Base-by-base conservation (phyloP, 768 basidiomycete genomes). In the Coprinopsis strossmayeri region DNA sequence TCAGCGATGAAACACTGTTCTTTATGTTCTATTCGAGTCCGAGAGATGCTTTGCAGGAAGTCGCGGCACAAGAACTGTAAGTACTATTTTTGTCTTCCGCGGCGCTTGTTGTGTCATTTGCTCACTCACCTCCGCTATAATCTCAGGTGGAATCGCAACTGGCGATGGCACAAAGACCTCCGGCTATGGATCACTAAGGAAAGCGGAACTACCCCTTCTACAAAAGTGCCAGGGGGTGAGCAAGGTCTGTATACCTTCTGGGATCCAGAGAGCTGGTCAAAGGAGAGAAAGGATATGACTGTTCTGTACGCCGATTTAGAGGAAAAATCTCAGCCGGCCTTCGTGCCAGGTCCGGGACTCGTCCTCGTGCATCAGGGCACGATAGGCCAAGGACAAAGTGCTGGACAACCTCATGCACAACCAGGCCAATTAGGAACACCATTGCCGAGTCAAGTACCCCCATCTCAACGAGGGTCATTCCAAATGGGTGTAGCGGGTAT, bases 21-120 rank as follows among this genome's bases (percentile, higher is more conserved):
- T 95, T 91, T 76, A 93, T 95, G 81, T 98, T 98, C 75, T 98
- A 97, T 69, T 83, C 91, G 49, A 84, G 82, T 66, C 91, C 94
- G 49, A 73, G 89, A 59, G 94, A 98, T 69, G 84, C 86, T 34
- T 71, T 95, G 47, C 94, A 98, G 65, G 93, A 98, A 67, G 79
- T 92, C 44, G 94, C 94, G 13, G 92, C 91, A 40, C 87, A 91
- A 63, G 94, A 97, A 71, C 72, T 98, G 91, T 95, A 68, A 66
- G 90, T 82, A 2, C 54, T 11, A 11, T 39, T 53, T 17, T 25
- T 46, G 43, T 40, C 48, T 12, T 34, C 10, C 42, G 12, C 46
- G 10, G 24, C 24, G 23, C 5, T 23, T 4, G n/a, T n/a, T n/a
- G n/a, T n/a, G n/a, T n/a, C n/a, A n/a, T n/a, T 11, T 42, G 25